Evolutionary conservation across 2,329 filamentous ascomycete genomes (phyloP).

Genomic region (Laburnicola sp.): DNA sequence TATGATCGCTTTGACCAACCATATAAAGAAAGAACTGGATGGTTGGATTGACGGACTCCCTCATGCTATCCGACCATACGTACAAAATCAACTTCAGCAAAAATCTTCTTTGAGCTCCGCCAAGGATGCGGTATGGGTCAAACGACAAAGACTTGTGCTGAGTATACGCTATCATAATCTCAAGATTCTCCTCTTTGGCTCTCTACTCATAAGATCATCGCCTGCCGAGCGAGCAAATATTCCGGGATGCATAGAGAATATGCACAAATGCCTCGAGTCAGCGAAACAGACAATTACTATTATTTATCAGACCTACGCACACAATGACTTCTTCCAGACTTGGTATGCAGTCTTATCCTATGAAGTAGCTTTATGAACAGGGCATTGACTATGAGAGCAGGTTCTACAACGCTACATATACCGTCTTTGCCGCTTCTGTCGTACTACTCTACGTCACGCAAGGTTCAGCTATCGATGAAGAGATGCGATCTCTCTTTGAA

Average conservation of each 20-base stretch:
- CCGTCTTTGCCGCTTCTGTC: conserved; percentile 47
- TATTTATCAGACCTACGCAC: conserved; percentile 45
- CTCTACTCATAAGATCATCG: conserved; percentile 38
- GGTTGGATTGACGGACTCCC: conserved; percentile 42
- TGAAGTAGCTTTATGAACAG: not conserved
- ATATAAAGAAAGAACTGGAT: conserved; percentile 45
- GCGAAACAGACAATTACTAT: conserved; percentile 47
- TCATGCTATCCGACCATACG: conserved; percentile 37
- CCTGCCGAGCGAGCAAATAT: conserved; percentile 26
- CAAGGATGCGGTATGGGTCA: conserved; percentile 45
- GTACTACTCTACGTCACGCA: conserved; percentile 40
- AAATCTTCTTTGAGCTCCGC: conserved; percentile 28
- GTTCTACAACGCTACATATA: conserved; percentile 51
- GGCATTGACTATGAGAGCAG: conserved; percentile 18
- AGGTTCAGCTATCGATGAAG: not conserved
- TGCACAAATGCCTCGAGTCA: conserved; percentile 45
- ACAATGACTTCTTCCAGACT: conserved; percentile 48
- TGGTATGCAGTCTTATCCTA: conserved; percentile 38
- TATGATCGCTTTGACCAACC: conserved; percentile 40
- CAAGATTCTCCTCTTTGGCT: conserved; percentile 47
- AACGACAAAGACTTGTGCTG: conserved; percentile 46
- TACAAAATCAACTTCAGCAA: conserved; percentile 12
- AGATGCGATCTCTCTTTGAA: conserved; percentile 1
- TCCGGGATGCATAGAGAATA: conserved; percentile 35
- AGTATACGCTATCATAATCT: conserved; percentile 50